A percentile compares a stretch with the other conserved stretches of the same genome.
Evolutionary conservation across 352 stramenopile species (phyloP).

Genomic region (Albugo laibachii): DNA sequence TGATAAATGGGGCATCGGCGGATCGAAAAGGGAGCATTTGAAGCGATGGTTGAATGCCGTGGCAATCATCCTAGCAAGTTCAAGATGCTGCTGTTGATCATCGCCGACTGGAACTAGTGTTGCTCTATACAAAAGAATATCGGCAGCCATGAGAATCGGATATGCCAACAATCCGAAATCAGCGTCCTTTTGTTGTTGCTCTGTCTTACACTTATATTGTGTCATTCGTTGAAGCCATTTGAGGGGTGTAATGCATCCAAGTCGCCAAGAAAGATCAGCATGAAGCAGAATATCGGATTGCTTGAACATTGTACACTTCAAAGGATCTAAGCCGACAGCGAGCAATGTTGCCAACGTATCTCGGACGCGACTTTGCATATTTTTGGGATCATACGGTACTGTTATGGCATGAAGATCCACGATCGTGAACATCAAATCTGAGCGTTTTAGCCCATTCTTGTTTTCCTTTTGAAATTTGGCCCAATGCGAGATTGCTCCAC

Average conservation of each 20-base stretch:
- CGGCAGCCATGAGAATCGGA: conserved; percentile 96
- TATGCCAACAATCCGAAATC: conserved; percentile 94
- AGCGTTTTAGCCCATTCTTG: background rate
- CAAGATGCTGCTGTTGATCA: conserved; percentile 96
- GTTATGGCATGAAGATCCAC: conserved; percentile 98
- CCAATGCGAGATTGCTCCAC: conserved; percentile 96
- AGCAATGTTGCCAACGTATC: conserved; percentile 88
- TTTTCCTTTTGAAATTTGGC: conserved; percentile 82
- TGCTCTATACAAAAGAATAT: conserved; percentile 98
- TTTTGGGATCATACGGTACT: conserved; percentile 83
- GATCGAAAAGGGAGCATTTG: conserved; percentile 30
- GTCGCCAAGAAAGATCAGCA: conserved; percentile 92
- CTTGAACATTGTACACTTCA: conserved; percentile 50
- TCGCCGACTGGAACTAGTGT: conserved; percentile 95
- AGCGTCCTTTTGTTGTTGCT: conserved; percentile 43
- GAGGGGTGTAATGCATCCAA: conserved; percentile 95
- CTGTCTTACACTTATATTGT: conserved; percentile 98
- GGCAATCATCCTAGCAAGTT: conserved; percentile 95
- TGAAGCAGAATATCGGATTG: conserved; percentile 74
- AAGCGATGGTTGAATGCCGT: conserved; percentile 94
- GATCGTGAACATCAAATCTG: conserved; percentile 46
- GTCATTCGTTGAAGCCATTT: conserved; percentile 98
- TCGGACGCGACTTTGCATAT: conserved; percentile 78
- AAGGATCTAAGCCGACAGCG: conserved; percentile 80
- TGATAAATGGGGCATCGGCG: conserved; percentile 27